Percentiles rank a stretch among this genome's conserved stretches.
These are phyloP conservation scores for Beta corolliflora DNA, from an alignment of 179 eudicot genomes.

Conservation along the genomic window DNA sequence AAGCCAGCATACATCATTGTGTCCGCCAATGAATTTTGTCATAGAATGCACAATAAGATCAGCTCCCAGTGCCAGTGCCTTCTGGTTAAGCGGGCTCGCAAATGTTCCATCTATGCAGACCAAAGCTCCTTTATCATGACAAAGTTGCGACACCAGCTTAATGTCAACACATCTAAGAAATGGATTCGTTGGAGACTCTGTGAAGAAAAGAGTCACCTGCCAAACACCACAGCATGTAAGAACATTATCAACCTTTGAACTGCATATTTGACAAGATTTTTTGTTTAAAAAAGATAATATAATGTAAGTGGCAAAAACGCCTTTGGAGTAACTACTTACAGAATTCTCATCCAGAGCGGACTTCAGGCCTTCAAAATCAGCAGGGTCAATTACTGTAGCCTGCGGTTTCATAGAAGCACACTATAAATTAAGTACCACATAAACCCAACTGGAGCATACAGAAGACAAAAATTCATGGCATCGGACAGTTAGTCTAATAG, in stretches of 20 bases:
- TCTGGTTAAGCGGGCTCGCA: conserved; percentile 96
- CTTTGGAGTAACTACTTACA: conserved; percentile 40
- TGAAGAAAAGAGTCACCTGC: conserved; percentile 89
- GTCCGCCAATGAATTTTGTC: conserved; percentile 87
- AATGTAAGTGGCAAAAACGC: background rate
- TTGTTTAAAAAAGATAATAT: background rate
- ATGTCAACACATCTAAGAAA: conserved; percentile 96
- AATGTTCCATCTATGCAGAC: conserved; percentile 95
- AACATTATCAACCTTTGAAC: background rate
- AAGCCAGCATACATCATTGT: conserved; percentile 75
- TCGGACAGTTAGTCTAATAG: background rate
- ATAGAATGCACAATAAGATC: conserved; percentile 87
- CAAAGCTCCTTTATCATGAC: conserved; percentile 87
- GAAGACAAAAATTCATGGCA: background rate
- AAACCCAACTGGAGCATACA: background rate
- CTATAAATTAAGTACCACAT: background rate
- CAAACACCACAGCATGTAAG: conserved; percentile 5
- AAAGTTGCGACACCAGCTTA: conserved; percentile 85
- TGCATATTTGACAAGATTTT: background rate
- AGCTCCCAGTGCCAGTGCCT: conserved; percentile 93
- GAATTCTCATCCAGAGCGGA: conserved; percentile 73
- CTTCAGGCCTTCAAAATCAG: conserved; percentile 78
- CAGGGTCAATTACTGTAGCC: conserved; percentile 98
- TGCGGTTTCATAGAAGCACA: conserved; percentile 31
- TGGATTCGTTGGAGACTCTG: conserved; percentile 98